Evolutionary conservation across 2,329 filamentous ascomycete genomes (phyloP), one percentile per base, ranked within the genome.

Genomic region (Penicillium sp.): DNA sequence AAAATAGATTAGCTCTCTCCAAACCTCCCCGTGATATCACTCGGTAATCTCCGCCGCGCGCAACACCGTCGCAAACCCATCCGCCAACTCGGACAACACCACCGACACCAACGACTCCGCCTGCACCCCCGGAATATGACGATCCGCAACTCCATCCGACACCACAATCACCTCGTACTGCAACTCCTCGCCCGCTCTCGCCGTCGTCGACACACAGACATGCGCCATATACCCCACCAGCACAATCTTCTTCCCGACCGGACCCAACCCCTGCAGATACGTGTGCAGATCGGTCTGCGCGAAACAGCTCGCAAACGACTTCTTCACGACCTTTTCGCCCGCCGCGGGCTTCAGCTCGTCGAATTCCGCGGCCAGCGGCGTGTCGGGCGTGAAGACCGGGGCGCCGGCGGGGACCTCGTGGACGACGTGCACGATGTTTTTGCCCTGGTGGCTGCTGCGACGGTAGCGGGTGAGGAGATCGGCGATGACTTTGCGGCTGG

Each of bases 331-430:
- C 58, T 78, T 78, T 64, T 87, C 84, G 48, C 75, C 59, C 0
- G 72, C 64, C 51, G 69, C 62, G 0, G 83, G 76, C 27, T 68
- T 73, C 36, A 86, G 65, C 55, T 84, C 81, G 0, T 76, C 69
- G 52, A 86, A 84, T 51, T 82, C 79, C 34, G 80, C 69, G 0
- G 79, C 82, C 4, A 87, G 69, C 4, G 71, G 59, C 0, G 82
- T 86, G 3, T 71, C 72, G 0, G 81, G 79, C 0, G 83, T 86
- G 66, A 87, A 87, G 4, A 87, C 72, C 0, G 83, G 83, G 0
- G 83, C 80, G 2, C 80, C 82, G 0, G 76, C 72, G 2, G 82
- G 81, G 0, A 76, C 75, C 43, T 74, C 64, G 63, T 86, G 83
- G 8, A 80, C 67, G 5, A 86, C 71, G 59, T 86, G 83, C 0